A percentile compares a stretch with the other conserved stretches of the same genome.
These are phyloP conservation scores for Capsicum chinense DNA, from an alignment of 257 asterid species.

Conservation along the genomic window DNA sequence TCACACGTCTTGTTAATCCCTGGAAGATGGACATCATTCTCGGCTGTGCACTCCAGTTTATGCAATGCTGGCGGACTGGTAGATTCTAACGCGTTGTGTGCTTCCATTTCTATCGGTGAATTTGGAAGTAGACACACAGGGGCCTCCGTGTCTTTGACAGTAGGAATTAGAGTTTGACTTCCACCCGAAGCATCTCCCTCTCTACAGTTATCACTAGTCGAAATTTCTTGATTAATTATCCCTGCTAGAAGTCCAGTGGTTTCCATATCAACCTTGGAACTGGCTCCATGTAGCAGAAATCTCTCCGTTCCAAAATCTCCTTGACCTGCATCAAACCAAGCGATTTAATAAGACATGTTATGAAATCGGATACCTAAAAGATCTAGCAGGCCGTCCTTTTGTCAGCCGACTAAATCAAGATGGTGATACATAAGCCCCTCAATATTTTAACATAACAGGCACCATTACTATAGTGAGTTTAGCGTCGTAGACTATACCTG, in stretches of 20 bases:
- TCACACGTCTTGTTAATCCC: constrained; percentile 30
- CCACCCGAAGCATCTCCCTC: constrained; percentile 20
- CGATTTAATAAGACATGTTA: constrained; percentile 1
- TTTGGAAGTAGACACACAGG: constrained; percentile 28
- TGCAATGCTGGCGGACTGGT: constrained; percentile 25
- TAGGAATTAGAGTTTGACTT: constrained; percentile 29
- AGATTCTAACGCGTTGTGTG: constrained; percentile 32
- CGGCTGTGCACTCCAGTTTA: constrained; percentile 50
- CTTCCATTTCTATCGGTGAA: constrained; percentile 30
- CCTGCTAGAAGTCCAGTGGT: constrained; percentile 31
- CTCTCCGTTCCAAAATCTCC: constrained; percentile 14
- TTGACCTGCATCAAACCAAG: constrained; percentile 41
- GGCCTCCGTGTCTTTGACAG: constrained; percentile 32
- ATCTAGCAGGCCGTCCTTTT: not conserved
- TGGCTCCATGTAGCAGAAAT: constrained; percentile 27
- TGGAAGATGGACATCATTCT: constrained; percentile 42
- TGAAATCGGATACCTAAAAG: not conserved
- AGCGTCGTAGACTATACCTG: constrained; percentile 45
- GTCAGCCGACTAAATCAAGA: not conserved
- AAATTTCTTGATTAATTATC: constrained; percentile 31
- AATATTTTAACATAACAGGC: not conserved
- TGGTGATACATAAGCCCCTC: not conserved
- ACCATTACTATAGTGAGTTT: not conserved
- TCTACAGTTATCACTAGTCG: constrained; percentile 18
- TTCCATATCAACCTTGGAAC: constrained; percentile 30